A percentile compares a stretch with the other conserved stretches of the same genome.
These are phyloP conservation scores for Zizania latifolia DNA, from an alignment of 176 grass and related monocot genomes.

Conservation along the genomic window DNA sequence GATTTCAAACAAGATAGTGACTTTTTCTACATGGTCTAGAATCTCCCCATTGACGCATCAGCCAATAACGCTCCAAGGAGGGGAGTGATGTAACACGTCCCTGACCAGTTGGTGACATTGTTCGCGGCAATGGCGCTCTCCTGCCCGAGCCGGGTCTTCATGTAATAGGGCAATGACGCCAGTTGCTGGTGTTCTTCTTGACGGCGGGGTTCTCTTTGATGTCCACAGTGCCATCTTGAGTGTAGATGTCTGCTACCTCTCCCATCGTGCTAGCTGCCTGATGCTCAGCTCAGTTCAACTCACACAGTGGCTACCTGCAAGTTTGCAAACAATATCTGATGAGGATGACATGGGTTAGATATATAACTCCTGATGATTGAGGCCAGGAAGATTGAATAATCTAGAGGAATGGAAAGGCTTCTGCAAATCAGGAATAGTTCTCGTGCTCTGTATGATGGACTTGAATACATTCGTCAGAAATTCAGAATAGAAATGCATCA, in stretches of 20 bases:
- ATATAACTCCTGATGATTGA: neutral
- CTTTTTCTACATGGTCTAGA: constrained; percentile 76
- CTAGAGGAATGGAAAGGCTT: too few relatives aligned
- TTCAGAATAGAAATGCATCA: neutral
- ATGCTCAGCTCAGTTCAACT: neutral
- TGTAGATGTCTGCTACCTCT: constrained; percentile 45
- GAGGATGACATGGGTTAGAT: neutral
- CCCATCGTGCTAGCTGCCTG: constrained; percentile 35
- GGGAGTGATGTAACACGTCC: constrained; percentile 75
- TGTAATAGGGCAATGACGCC: constrained; percentile 74
- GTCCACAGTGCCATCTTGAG: constrained; percentile 80
- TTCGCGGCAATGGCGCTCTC: constrained; percentile 42
- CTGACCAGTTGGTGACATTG: constrained; percentile 70
- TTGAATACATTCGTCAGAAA: neutral
- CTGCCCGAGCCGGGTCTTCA: constrained; percentile 48
- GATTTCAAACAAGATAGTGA: too few relatives aligned
- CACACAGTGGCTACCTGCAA: constrained; percentile 24
- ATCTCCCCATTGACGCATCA: constrained; percentile 75
- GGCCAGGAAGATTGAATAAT: neutral
- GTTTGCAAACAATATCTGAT: neutral
- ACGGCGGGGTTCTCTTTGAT: constrained; percentile 53
- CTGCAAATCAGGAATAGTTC: neutral
- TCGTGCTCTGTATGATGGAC: neutral
- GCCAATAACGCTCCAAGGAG: constrained; percentile 75
- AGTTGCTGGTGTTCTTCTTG: constrained; percentile 61